These are phyloP conservation scores for Dendrobium catenatum DNA, from an alignment of 106 monocot species.

Conservation along the genomic window DNA sequence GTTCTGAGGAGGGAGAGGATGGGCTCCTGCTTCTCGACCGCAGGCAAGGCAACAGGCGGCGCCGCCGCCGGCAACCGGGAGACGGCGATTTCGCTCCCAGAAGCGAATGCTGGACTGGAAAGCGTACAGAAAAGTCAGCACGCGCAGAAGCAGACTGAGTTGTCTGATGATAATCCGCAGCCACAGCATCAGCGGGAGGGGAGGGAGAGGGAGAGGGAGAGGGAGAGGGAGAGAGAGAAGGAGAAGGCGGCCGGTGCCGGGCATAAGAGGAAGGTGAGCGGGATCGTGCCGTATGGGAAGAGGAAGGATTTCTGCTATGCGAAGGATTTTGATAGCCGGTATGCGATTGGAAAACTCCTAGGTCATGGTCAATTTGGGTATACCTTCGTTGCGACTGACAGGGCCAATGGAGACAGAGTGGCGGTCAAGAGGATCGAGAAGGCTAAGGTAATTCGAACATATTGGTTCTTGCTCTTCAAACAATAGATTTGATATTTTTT, in stretches of 20 bases:
- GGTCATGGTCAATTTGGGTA: conserved; percentile 65
- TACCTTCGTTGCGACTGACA: conserved; percentile 55
- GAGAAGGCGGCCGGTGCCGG: not conserved
- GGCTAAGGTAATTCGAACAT: conserved; percentile 29
- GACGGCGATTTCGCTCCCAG: not conserved
- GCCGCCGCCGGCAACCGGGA: not conserved
- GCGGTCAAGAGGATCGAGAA: conserved; percentile 65
- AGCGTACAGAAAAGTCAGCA: not conserved
- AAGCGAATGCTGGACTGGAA: not conserved
- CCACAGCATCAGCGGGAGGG: not conserved
- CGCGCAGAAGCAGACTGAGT: conserved; percentile 2
- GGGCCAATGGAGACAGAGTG: conserved; percentile 32
- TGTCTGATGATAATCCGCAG: not conserved
- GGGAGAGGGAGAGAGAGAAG: not conserved
- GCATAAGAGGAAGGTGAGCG: conserved; percentile 15
- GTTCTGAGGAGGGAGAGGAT: conserved; percentile 14
- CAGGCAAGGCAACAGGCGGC: conserved; percentile 19
- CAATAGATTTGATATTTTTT: not conserved
- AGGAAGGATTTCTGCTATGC: conserved; percentile 54
- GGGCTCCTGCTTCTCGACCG: conserved; percentile 46
- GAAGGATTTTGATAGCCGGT: conserved; percentile 41
- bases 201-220: not conserved
- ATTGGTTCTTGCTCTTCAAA: not conserved
- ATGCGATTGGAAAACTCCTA: conserved; percentile 46
- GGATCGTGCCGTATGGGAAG: conserved; percentile 32